These are phyloP conservation scores for Ceriops decandra DNA, from an alignment of 345 rosid genomes.

Conservation along the genomic window DNA sequence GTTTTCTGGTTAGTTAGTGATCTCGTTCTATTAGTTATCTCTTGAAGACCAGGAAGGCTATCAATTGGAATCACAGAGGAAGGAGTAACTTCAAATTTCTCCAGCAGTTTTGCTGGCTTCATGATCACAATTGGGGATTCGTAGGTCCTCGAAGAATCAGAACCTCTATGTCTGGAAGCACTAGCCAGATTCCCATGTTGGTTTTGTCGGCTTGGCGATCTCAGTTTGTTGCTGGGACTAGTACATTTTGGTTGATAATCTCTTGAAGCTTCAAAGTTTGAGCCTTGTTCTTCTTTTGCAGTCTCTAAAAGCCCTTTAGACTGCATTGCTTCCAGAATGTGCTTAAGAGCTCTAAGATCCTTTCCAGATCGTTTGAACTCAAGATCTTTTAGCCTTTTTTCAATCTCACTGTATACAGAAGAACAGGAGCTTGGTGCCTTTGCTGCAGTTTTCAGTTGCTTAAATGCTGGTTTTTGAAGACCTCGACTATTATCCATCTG, in stretches of 20 bases:
- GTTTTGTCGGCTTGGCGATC: constrained; percentile 30
- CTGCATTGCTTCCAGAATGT: constrained; percentile 80
- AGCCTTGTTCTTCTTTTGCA: constrained; percentile 55
- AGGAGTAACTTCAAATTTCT: constrained; percentile 51
- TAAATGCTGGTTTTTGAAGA: constrained; percentile 46
- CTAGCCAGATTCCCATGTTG: constrained; percentile 20
- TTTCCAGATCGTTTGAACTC: constrained; percentile 79
- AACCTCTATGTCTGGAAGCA: constrained; percentile 32
- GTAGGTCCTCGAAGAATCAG: constrained; percentile 41
- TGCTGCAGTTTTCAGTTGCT: constrained; percentile 42
- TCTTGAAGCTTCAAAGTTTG: constrained; percentile 38
- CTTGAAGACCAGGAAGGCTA: constrained; percentile 43
- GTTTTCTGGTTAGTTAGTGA: constrained; percentile 33
- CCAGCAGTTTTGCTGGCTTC: constrained; percentile 85
- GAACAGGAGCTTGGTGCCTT: constrained; percentile 41
- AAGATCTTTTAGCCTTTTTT: constrained; percentile 68
- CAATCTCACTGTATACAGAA: constrained; percentile 74
- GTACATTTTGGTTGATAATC: constrained; percentile 38
- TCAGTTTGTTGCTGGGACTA: constrained; percentile 35
- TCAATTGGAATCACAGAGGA: constrained; percentile 56
- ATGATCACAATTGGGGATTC: constrained; percentile 94
- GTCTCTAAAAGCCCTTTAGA: constrained; percentile 63
- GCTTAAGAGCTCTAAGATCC: constrained; percentile 85
- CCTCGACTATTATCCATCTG: constrained; percentile 50
- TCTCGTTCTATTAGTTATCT: constrained; percentile 37